phyloP scores from a whole-genome alignment of 177 flowering plant genomes.

The Vitis hybrid region DNA sequence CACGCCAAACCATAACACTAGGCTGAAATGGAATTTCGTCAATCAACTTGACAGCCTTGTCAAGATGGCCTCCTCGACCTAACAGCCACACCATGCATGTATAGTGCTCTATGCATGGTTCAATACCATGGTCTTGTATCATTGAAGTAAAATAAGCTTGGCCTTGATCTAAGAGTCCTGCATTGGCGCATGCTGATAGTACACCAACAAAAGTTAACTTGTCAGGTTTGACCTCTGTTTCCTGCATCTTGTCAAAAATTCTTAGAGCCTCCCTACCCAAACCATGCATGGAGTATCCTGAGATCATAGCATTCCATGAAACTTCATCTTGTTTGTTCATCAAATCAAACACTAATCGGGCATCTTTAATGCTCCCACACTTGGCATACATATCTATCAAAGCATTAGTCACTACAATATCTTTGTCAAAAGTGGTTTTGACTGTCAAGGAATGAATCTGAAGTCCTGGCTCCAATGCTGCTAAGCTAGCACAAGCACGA shows the following conservation, averaged over 20 bases:
- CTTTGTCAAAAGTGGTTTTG: conserved; percentile 50
- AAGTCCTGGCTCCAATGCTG: conserved; percentile 63
- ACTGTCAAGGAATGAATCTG: conserved; percentile 61
- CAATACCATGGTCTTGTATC: conserved; percentile 51
- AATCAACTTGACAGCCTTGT: conserved; percentile 63
- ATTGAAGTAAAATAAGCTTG: conserved; percentile 60
- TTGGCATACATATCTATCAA: conserved; percentile 93
- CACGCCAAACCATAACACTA: conserved; percentile 87
- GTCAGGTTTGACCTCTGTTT: conserved; percentile 46
- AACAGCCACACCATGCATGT: conserved; percentile 87
- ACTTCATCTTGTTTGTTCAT: conserved; percentile 50
- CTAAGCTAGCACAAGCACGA: conserved; percentile 73
- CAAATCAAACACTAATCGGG: conserved; percentile 51
- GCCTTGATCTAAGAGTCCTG: conserved; percentile 65
- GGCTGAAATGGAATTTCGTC: conserved; percentile 68
- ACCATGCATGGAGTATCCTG: conserved; percentile 85
- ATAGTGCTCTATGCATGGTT: conserved; percentile 82
- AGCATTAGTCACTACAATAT: conserved; percentile 54
- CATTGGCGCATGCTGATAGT: conserved; percentile 80
- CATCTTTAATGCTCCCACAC: conserved; percentile 74
- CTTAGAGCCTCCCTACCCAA: conserved; percentile 57
- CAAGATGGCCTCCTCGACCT: conserved; percentile 64
- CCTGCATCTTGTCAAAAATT: conserved; percentile 57
- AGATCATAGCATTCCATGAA: conserved; percentile 89
- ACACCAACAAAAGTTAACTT: conserved; percentile 74